Base-by-base conservation (phyloP, 345 rosid species). In the Crucihimalaya himalaica region DNA sequence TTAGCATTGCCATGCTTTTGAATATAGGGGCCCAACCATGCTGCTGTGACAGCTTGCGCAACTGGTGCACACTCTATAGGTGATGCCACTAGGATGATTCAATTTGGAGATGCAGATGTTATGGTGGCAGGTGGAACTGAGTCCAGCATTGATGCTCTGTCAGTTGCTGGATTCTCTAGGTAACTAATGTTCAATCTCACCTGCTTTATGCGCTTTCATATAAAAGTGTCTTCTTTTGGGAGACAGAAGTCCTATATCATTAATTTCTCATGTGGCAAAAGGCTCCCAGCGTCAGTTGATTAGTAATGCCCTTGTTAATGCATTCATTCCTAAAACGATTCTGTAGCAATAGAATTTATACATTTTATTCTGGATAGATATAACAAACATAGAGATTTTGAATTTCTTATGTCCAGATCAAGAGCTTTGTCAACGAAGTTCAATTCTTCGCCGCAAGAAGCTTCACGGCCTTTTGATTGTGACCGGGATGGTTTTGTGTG, bases 31-130 rank as follows among this genome's bases (percentile, higher is more conserved):
- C 97, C 99, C 80, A 95, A 95, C 81, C 99, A 92, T 88, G 93
- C 97, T 77, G 97, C 97, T 57, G 97, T 95, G 79, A 92, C 97
- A 76, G 99, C 97, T 68, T 95, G 99, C 78, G 97, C 99, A 53
- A 95, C 97, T 50, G 99, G 97, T 61, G 93, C 97, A 18, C 99
- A 95, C 76, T 95, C 97, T 52, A 87, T 94, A 64, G 97, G 97
- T 19, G 98, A 94, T 86, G 98, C 97, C 74, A 73, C 95, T 40
- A 89, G 98, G 84, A 94, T 91, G 95, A 87, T 94, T 83, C 98
- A 87, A 58, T 94, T 89, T 86, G 98, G 97, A 66, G 99, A 94
- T 79, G 79, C 96, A 54, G 90, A 92, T 81, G 87, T 92, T 78
- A 92, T 95, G 97, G 92, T 92, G 63, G 96, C 97, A 54, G 97